phyloP scores from a whole-genome alignment of 768 basidiomycete species.

The Mrakia gelida region DNA sequence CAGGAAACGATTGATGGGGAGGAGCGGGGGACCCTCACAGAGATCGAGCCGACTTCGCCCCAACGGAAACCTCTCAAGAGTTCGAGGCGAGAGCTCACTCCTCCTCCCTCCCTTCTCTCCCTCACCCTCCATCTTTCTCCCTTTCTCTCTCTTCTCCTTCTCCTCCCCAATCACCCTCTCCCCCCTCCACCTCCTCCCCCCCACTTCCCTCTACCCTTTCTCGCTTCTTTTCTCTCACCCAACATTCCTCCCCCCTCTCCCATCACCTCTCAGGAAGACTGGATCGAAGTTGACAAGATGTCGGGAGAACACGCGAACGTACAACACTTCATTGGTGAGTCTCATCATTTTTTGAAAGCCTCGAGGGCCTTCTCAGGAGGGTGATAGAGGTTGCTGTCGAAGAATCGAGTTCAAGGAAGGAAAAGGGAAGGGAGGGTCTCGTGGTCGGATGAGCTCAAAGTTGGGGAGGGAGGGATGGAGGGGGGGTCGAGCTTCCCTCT shows the following conservation, averaged over 20 bases:
- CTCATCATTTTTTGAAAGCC: background rate
- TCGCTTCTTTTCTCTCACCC: background rate
- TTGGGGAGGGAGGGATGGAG: too few species aligned
- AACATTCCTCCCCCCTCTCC: background rate
- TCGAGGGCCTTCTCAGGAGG: background rate
- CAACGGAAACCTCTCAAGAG: too few species aligned
- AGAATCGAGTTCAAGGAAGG: too few species aligned
- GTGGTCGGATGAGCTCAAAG: too few species aligned
- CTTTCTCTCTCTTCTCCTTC: background rate
- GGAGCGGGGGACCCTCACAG: too few species aligned
- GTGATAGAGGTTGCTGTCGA: background rate
- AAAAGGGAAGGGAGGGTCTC: too few species aligned
- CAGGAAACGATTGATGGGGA: too few species aligned
- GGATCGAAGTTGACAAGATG: slow-evolving; percentile 20
- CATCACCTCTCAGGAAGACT: slow-evolving; percentile 5
- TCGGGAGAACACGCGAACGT: slow-evolving; percentile 37
- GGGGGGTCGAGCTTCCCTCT: too few species aligned
- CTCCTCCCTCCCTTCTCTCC: too few species aligned
- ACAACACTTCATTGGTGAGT: slow-evolving; percentile 40
- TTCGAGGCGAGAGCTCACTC: too few species aligned
- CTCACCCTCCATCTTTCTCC: background rate
- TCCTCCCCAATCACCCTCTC: background rate
- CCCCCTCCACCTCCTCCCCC: background rate
- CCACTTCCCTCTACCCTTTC: background rate
- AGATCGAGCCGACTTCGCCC: too few species aligned